phyloP scores from a whole-genome alignment of 129 eudicot species.

The Artemisia tridentata region DNA sequence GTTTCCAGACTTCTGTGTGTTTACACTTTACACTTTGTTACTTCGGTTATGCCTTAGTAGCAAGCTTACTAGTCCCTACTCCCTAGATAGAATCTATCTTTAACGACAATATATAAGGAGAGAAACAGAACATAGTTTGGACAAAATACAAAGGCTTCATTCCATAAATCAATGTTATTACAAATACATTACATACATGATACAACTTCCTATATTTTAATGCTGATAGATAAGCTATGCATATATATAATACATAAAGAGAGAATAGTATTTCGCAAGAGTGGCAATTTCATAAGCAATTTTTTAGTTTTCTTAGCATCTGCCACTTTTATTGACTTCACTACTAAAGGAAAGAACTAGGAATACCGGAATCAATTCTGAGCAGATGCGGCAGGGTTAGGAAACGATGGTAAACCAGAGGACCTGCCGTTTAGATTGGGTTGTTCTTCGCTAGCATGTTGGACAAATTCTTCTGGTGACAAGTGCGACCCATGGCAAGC shows the following conservation, averaged over 20 bases:
- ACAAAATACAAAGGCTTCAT: slow-evolving; percentile 9
- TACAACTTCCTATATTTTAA: slow-evolving; percentile 18
- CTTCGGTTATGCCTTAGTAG: no score
- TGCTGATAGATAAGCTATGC: no score
- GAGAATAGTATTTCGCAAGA: slow-evolving; percentile 6
- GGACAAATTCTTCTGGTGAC: slow-evolving; percentile 93
- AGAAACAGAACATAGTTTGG: neutral
- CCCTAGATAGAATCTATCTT: no score
- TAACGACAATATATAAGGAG: no score
- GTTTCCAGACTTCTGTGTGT: no score
- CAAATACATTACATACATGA: slow-evolving; percentile 17
- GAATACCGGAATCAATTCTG: slow-evolving; percentile 50
- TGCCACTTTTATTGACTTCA: slow-evolving; percentile 28
- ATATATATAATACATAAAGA: slow-evolving; percentile 5
- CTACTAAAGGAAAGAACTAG: neutral
- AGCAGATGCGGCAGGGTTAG: slow-evolving; percentile 75
- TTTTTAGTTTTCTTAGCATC: neutral
- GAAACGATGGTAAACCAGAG: slow-evolving; percentile 40
- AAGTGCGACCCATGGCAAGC: slow-evolving; percentile 97
- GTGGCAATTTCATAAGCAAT: slow-evolving; percentile 18
- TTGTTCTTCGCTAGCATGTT: slow-evolving; percentile 76
- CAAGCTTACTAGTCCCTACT: no score
- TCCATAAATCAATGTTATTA: slow-evolving; percentile 11
- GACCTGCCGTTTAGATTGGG: slow-evolving; percentile 30
- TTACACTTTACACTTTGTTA: no score